phyloP scores from a whole-genome alignment of 2,329 filamentous ascomycete genomes.

The Shiraia sp. region DNA sequence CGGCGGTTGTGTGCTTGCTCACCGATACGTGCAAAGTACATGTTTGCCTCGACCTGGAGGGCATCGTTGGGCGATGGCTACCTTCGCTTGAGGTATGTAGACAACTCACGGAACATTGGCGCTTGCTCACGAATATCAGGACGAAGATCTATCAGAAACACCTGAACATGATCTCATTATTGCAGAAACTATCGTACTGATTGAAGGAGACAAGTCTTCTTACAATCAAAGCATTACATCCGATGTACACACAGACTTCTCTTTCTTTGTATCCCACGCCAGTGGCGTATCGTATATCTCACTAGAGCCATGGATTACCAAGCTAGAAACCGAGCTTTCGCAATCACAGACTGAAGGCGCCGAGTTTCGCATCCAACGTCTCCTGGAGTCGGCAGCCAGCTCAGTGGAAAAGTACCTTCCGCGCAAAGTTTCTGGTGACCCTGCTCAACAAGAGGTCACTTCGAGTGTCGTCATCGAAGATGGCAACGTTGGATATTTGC shows the following conservation, averaged over 20 bases:
- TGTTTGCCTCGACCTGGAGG: conserved; percentile 64
- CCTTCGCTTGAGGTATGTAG: conserved; percentile 47
- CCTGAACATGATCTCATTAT: conserved; percentile 38
- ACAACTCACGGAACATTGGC: neutral
- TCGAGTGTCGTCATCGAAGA: conserved; percentile 59
- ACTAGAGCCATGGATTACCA: conserved; percentile 59
- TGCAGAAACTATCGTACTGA: conserved; percentile 47
- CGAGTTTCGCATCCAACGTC: conserved; percentile 59
- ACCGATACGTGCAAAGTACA: conserved; percentile 61
- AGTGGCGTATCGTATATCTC: conserved; percentile 60
- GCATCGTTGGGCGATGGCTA: conserved; percentile 66
- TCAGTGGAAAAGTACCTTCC: conserved; percentile 54
- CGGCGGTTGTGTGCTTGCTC: conserved; percentile 61
- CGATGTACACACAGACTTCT: conserved; percentile 60
- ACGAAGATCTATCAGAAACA: conserved; percentile 20
- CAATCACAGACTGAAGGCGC: conserved; percentile 56
- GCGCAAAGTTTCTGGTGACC: conserved; percentile 24
- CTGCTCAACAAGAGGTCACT: conserved; percentile 43
- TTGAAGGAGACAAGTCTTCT: conserved; percentile 26
- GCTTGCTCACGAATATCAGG: conserved; percentile 14
- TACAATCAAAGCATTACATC: conserved; percentile 60
- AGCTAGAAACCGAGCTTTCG: conserved; percentile 61
- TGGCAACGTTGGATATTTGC: conserved; percentile 60
- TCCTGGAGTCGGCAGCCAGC: conserved; percentile 57
- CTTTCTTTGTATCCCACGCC: conserved; percentile 61